These are phyloP conservation scores for Arthrobotrys sinensis DNA, from an alignment of 2,329 filamentous ascomycete species.

Conservation along the genomic window DNA sequence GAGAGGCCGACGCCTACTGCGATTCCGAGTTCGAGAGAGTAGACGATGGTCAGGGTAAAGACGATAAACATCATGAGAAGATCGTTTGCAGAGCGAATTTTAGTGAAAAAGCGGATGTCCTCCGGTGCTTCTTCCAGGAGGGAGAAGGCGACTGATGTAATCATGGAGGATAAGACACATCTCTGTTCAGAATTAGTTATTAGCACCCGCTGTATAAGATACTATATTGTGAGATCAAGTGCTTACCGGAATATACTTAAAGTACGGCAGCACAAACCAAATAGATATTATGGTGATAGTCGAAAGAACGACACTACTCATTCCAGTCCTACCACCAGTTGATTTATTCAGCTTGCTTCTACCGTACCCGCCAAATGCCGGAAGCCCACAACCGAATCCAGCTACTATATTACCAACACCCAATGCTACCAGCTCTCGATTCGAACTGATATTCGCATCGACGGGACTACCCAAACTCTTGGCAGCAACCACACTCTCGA, in stretches of 20 bases:
- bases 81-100: conserved; percentile 88
- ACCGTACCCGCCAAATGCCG: conserved; percentile 95
- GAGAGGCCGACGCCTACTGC: conserved; percentile 93
- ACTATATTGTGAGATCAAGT: background rate
- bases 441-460: conserved; percentile 75
- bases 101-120: conserved; percentile 90
- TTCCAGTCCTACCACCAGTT: conserved; percentile 91
- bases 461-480: conserved; percentile 90
- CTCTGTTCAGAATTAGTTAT: conserved; percentile 26
- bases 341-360: conserved; percentile 94
- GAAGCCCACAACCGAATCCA: conserved; percentile 90
- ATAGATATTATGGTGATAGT: conserved; percentile 86
- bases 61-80: conserved; percentile 90
- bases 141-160: conserved; percentile 93
- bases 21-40: conserved; percentile 93
- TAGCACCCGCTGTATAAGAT: background rate
- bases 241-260: conserved; percentile 94
- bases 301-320: conserved; percentile 91
- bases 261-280: conserved; percentile 86
- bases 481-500: conserved; percentile 95
- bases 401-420: conserved; percentile 92
- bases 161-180: conserved; percentile 86
- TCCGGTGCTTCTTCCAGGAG: conserved; percentile 95
- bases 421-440: conserved; percentile 91
- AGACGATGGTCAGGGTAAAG: conserved; percentile 92